Base-by-base conservation (phyloP, 108 stramenopile species). In the Nannochloropsis salina region DNA sequence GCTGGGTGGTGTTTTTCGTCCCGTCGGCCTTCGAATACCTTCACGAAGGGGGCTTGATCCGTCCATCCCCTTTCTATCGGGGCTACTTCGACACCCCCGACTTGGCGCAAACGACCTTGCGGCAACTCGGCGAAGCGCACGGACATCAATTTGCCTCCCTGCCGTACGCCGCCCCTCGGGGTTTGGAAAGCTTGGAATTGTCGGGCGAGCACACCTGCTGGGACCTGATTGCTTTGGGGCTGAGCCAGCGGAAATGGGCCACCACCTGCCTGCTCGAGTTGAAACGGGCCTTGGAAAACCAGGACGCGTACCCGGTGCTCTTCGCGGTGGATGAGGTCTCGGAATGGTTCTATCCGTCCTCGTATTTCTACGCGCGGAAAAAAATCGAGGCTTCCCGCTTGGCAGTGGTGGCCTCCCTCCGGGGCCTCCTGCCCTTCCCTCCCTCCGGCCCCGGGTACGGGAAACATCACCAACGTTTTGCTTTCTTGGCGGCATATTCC, bases 11-110 rank as follows among this genome's bases (percentile, higher is more conserved):
- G 6, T 74, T 74, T 74, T 6, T 74, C 5, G n/a, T 74, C 6
- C 61, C 61, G 3, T 74, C 61, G 61, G 61, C 61, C 4, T 74
- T 6, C 61, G 61, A 74, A 6, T 74, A 74, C n/a, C 6, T 74
- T 15, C 61, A 74, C n/a, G 61, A 74, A n/a, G 61, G 61, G 61
- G 61, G 61, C 61, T 74, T 74, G 61, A n/a, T 74, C 61, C 61
- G 61, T 15, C 61, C 61, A 0, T 74, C 61, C 6, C 61, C 61
- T 74, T 74, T 74, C n/a, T 74, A n/a, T 74, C 15, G n/a, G 61
- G 61, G 61, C 6, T 74, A 6, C n/a, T 74, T 74, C n/a, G 61
- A 74, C n/a, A 74, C 61, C 6, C 61, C 61, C n/a, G 61, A 74
- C 6, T 74, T 74, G 61, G 61, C 61, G 6, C 61, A 74, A n/a